phyloP scores from a whole-genome alignment of 2,329 filamentous ascomycete genomes.

The Venturia asperata region DNA sequence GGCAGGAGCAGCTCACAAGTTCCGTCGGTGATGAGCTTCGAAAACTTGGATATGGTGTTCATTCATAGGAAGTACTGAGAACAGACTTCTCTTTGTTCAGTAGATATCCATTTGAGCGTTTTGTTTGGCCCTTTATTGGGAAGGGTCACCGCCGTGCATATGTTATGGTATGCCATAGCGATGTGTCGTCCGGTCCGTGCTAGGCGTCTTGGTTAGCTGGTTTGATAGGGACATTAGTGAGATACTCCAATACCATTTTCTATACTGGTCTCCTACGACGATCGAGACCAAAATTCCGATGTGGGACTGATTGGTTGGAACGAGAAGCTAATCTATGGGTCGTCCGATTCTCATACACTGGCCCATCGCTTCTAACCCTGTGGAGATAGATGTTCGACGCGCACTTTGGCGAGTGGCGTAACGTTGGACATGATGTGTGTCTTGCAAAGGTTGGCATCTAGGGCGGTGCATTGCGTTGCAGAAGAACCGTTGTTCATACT shows the following conservation, averaged over 20 bases:
- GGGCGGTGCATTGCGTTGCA: no score
- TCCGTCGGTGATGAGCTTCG: neutral
- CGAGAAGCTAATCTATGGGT: no score
- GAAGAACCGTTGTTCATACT: no score
- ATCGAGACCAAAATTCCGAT: neutral
- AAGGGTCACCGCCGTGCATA: neutral
- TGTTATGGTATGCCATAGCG: neutral
- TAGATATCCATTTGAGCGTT: slow-evolving; percentile 5
- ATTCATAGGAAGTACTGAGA: neutral
- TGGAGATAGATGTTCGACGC: no score
- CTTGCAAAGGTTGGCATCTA: no score
- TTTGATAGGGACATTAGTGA: neutral
- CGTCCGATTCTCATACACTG: no score
- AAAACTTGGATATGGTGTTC: neutral
- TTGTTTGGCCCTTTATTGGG: neutral
- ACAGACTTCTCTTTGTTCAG: neutral
- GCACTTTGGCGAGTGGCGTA: no score
- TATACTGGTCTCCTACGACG: neutral
- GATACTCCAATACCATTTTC: neutral
- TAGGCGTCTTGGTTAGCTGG: neutral
- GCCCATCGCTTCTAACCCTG: no score
- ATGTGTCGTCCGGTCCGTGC: neutral
- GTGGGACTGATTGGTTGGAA: no score
- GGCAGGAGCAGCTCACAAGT: neutral
- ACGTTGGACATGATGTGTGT: no score